Base-by-base conservation (phyloP, 768 basidiomycete genomes). In the Mycena crocata region DNA sequence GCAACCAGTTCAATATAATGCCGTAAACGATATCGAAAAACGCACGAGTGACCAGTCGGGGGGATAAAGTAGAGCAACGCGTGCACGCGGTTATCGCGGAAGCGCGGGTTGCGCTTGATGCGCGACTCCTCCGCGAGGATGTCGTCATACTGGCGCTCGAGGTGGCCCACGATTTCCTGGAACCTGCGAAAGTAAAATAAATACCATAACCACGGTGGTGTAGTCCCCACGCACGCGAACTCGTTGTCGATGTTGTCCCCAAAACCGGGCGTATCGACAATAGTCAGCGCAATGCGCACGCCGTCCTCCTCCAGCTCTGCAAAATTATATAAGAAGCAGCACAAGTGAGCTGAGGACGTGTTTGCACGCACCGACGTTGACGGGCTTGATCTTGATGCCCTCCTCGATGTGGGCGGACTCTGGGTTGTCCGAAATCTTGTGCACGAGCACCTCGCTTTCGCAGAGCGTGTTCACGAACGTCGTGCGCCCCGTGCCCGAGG, bases 401-500 rank as follows among this genome's bases (percentile, higher is more conserved):
- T 95, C 92, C 78, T 99, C 98, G 64, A 95, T 86, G 78, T 99
- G 96, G 19, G 96, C 95, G n/a, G 88, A 87, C 72, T 93, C 91
- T 14, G 96, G 93, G 70, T 87, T 87, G 76, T 94, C 93, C 65
- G 88, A 89, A 54, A 93, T 84, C 81, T 96, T 95, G 86, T 98
- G 96, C 6, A 86, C 76, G 55, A 98, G 84, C 24, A 98, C 95
- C 73, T 96, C 93, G 37, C 92, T 91, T 84, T 99, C 97, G 85
- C 96, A 97, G 64, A 99, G 93, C 54, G 98, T 99, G 86, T 99
- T 99, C 78, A 99, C 95, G 75, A 99, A 99, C 62, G 97, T 99
- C 63, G 97, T 99, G 62, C 96, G 93, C 67, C 96, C 96, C 57
- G 96, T 97, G 48, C 97, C 97, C 80, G 96, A 98, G 64, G 96